Evolutionary conservation across 176 grass and related monocot genomes (phyloP).

Genomic region (Bonia amplexicaulis): DNA sequence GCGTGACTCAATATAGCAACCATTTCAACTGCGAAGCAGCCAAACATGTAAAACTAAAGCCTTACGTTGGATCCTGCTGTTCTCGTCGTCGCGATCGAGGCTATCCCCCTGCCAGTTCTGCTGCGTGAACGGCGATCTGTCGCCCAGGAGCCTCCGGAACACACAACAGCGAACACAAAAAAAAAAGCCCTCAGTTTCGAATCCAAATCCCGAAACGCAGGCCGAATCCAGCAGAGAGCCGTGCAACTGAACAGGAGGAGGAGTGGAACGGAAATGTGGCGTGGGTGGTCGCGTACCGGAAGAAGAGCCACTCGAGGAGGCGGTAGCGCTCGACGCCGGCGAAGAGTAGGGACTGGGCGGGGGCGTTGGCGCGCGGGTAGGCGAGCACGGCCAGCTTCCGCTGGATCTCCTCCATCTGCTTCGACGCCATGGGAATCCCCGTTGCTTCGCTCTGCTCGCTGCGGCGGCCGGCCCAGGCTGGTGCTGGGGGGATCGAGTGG

Average conservation of each 20-base stretch:
- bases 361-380: slow-evolving; percentile 75
- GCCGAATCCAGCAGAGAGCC: not conserved
- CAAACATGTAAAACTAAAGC: not conserved
- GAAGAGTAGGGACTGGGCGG: slow-evolving; percentile 90
- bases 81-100: slow-evolving; percentile 96
- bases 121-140: slow-evolving; percentile 94
- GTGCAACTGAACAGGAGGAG: not conserved
- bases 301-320: slow-evolving; percentile 99
- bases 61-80: slow-evolving; percentile 91
- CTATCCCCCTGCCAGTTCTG: slow-evolving; percentile 95
- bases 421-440: slow-evolving; percentile 67
- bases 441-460: not conserved
- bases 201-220: not conserved
- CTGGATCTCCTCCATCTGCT: slow-evolving; percentile 99
- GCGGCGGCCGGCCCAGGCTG: not conserved
- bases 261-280: not conserved
- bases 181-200: slow-evolving; percentile 20
- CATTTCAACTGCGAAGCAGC: not conserved
- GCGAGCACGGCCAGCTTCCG: slow-evolving; percentile 72
- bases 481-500: slow-evolving; percentile 17
- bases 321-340: slow-evolving; percentile 94
- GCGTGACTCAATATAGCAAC: not conserved
- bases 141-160: slow-evolving; percentile 70
- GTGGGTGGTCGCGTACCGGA: slow-evolving; percentile 40
- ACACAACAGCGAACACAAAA: not conserved